Evolutionary conservation across 345 rosid species (phyloP).

Genomic region (Populus davidiana): DNA sequence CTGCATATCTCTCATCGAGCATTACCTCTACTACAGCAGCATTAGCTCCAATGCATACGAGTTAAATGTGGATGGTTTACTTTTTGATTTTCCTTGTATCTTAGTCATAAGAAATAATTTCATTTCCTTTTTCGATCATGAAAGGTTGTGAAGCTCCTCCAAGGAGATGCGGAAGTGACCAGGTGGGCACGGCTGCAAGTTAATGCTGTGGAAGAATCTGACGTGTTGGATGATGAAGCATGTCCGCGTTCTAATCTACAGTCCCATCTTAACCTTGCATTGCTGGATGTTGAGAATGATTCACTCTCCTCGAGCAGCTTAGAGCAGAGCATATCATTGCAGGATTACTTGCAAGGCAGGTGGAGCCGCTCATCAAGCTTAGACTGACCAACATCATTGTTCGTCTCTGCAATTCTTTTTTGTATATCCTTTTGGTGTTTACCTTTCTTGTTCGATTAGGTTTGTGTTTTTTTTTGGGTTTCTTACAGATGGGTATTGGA

Average conservation of each 20-base stretch:
- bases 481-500: slow-evolving; percentile 46
- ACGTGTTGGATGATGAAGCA: slow-evolving; percentile 17
- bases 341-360: slow-evolving; percentile 52
- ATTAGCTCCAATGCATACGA: background rate
- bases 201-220: slow-evolving; percentile 10
- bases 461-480: background rate
- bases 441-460: too few relatives aligned
- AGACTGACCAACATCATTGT: slow-evolving; percentile 40
- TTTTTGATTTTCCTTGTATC: background rate
- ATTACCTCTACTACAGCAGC: background rate
- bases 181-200: slow-evolving; percentile 30
- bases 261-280: slow-evolving; percentile 32
- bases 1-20: background rate
- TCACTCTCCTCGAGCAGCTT: slow-evolving; percentile 31
- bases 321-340: slow-evolving; percentile 47
- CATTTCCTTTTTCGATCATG: background rate
- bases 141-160: slow-evolving; percentile 27
- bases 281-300: slow-evolving; percentile 34
- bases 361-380: slow-evolving; percentile 93
- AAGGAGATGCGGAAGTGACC: slow-evolving; percentile 25
- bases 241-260: slow-evolving; percentile 7
- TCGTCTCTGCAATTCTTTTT: slow-evolving; percentile 4
- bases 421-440: slow-evolving; percentile 4
- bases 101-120: background rate
- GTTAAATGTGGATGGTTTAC: background rate